These are phyloP conservation scores for Fusarium staphyleae DNA, from an alignment of 2,329 filamentous ascomycete genomes.

Conservation along the genomic window DNA sequence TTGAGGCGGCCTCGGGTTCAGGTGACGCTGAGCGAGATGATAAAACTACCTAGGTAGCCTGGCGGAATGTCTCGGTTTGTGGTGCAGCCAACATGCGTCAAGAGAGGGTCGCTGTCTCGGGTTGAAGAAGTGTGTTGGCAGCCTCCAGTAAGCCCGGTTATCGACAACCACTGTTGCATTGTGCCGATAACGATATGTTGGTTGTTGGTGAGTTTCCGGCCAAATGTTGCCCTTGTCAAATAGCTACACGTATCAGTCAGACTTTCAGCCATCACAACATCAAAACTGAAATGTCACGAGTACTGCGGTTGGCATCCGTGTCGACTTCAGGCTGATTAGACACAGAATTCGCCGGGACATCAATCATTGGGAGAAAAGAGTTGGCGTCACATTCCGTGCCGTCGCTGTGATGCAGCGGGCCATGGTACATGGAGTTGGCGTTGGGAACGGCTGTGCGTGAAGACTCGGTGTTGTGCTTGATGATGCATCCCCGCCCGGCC, in stretches of 20 bases:
- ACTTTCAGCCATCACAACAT: conserved; percentile 7
- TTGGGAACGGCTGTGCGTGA: conserved; percentile 10
- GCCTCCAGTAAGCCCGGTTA: neutral
- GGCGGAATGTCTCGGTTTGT: neutral
- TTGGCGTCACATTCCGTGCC: conserved; percentile 37
- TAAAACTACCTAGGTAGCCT: neutral
- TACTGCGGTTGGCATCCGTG: conserved; percentile 6
- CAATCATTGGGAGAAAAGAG: conserved; percentile 27
- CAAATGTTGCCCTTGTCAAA: neutral
- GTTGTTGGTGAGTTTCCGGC: neutral
- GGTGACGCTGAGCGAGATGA: neutral
- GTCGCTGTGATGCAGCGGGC: conserved; percentile 31
- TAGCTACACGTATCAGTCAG: neutral
- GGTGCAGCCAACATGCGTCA: conserved; percentile 14
- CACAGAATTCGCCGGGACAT: conserved; percentile 16
- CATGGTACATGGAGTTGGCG: conserved; percentile 29
- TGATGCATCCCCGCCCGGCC: neutral
- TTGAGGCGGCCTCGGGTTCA: conserved; percentile 15
- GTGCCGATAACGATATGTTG: conserved; percentile 19
- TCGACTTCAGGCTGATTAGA: conserved; percentile 22
- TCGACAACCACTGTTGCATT: neutral
- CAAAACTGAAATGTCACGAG: conserved; percentile 3
- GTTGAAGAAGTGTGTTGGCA: neutral
- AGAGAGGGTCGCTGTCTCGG: neutral
- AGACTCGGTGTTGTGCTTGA: conserved; percentile 10